These are phyloP conservation scores for Cucurbita maxima DNA, from an alignment of 306 rosid species.

Conservation along the genomic window DNA sequence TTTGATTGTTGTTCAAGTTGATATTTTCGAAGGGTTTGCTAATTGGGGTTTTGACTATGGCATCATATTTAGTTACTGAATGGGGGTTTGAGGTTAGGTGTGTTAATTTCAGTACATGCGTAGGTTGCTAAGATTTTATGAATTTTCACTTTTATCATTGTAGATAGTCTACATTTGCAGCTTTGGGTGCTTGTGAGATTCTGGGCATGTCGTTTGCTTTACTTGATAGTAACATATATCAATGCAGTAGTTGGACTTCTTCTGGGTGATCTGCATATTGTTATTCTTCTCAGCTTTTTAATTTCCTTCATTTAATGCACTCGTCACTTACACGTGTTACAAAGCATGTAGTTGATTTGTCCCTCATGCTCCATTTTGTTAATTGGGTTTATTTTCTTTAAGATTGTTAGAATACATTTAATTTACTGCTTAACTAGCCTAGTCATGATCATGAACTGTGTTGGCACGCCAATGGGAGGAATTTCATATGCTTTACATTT, in stretches of 20 bases:
- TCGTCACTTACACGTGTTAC: not conserved
- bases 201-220: not conserved
- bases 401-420: not conserved
- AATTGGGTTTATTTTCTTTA: not conserved
- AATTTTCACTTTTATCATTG: slow-evolving; percentile 15
- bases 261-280: not conserved
- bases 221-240: not conserved
- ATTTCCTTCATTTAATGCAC: not conserved
- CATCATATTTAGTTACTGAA: slow-evolving; percentile 1
- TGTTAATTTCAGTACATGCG: slow-evolving; percentile 42
- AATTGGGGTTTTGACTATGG: slow-evolving; percentile 12
- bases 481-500: not conserved
- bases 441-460: not conserved
- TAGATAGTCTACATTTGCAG: not conserved
- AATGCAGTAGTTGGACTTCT: not conserved
- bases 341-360: not conserved
- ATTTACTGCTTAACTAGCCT: not conserved
- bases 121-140: not conserved
- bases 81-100: slow-evolving; percentile 24
- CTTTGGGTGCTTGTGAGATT: not conserved
- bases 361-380: not conserved
- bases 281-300: not conserved
- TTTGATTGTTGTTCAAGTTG: slow-evolving; percentile 17
- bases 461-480: not conserved
- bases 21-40: slow-evolving; percentile 16